Evolutionary conservation across 441 rosid genomes (phyloP), one percentile per base, ranked within the genome.

Genomic region (Corymbia calophylla): DNA sequence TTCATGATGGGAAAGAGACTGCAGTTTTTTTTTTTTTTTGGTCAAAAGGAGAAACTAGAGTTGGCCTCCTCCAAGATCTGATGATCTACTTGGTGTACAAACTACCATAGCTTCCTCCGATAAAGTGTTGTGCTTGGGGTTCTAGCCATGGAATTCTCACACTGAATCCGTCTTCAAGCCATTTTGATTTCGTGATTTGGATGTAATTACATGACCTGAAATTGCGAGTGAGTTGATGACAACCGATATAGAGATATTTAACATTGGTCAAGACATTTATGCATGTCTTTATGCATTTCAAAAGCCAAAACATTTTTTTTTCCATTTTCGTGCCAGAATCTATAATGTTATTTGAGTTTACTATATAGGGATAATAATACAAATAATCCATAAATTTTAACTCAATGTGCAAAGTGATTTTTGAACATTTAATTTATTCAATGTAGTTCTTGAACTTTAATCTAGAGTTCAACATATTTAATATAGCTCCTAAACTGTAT

Each of bases 251-350:
- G 0, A 10, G 64, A 58, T 27, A 58, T 58, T 25, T 58, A n/a
- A 58, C 23, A 6, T 58, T 58, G 6, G 64, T 25, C n/a, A 58
- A 58, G 64, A 13, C 64, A 58, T 4, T 58, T 13, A 9, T 13
- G 5, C 64, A 0, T 58, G n/a, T 58, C 14, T 58, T 23, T 58
- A 58, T 9, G 0, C 0, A 13, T 58, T 58, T 58, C 64, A 25
- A 58, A 58, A 58, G 64, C n/a, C 3, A 58, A 58, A 58, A 25
- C 14, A 58, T 13, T 58, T 8, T 8, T 56, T 58, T 58, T 11
- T 6, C 6, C 64, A 25, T 58, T 58, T 58, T 5, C 6, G 5
- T 10, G n/a, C 14, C 0, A 0, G 64, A 58, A 25, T 9, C 25
- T 9, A 58, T 4, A 58, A 23, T 3, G 29, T 58, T 9, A 56